Evolutionary conservation across 2,329 filamentous ascomycete species (phyloP).

Genomic region (Fusarium ambrosium): DNA sequence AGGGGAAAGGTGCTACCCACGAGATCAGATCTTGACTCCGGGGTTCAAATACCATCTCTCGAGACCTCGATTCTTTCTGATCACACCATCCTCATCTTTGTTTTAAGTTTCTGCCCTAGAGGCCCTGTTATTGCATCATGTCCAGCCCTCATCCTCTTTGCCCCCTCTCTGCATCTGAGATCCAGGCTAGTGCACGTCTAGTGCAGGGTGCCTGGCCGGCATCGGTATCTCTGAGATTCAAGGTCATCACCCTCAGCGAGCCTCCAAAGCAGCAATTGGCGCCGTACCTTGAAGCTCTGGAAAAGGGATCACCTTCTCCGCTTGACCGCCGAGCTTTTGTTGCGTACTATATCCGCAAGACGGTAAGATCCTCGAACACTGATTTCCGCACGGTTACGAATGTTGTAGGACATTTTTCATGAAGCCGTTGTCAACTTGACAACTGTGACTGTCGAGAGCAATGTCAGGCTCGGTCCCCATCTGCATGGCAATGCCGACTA

Average conservation of each 20-base stretch:
- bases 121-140: neutral
- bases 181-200: conserved; percentile 29
- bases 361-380: neutral
- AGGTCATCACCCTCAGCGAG: conserved; percentile 39
- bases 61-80: neutral
- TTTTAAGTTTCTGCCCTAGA: neutral
- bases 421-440: conserved; percentile 37
- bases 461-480: conserved; percentile 34
- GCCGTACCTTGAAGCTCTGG: conserved; percentile 27
- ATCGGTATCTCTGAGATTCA: conserved; percentile 33
- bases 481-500: conserved; percentile 35
- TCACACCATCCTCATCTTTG: neutral
- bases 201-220: conserved; percentile 28
- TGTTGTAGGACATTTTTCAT: conserved; percentile 29
- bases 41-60: conserved; percentile 19
- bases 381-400: neutral
- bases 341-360: conserved; percentile 35
- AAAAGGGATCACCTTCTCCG: conserved; percentile 7
- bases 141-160: conserved; percentile 23
- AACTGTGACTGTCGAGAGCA: conserved; percentile 27
- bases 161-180: conserved; percentile 32
- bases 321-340: conserved; percentile 34
- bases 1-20: neutral
- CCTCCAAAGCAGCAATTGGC: conserved; percentile 32
- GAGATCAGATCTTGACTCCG: neutral